Base-by-base conservation (phyloP, 202 grass and related monocot species). In the Panicum virgatum region DNA sequence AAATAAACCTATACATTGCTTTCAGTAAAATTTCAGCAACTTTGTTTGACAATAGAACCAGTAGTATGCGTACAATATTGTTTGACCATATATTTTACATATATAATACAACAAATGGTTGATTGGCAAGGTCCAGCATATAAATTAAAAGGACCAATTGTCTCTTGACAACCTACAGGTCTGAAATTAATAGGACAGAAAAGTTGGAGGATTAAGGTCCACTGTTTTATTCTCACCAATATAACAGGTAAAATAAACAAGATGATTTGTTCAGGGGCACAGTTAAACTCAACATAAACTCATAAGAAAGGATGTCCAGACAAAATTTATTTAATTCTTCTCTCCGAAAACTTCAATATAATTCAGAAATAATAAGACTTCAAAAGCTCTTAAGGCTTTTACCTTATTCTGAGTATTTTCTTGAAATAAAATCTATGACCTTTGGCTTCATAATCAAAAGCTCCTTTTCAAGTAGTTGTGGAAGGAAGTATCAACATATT, bases 1-100 rank as follows among this genome's bases (percentile, higher is more conserved):
- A 73, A 59, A 66, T 25, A 83, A 78, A 66, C 23, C 25, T 25
- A 72, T 0, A 83, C 22, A 65, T 79, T 71, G 57, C 66, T 83
- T 39, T 78, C 82, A 77, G 51, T 52, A 72, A 71, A 59, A 82
- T 50, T 66, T 77, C 78, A 78, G 14, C 58, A 57, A 8, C 4
- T 57, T 58, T 65, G 19, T 86, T 86, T 90, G 83, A 86, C 73
- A 69, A 85, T 30, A 82, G 47, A 77, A 74, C 67, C 26, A 79
- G 42, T 73, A 62, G 36, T 45, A 75, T 52, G 38, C 78, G 42
- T 86, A 82, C 15, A 82, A 53, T 67, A 82, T 78, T 83, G 60
- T 18, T 79, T 86, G 59, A 89, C 32, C 51, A 78, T 59, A 69
- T n/a, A 78, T 0, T 52, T 30, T 25, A 1, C 20, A 0, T 27